These are phyloP conservation scores for Escovopsis sp. DNA, from an alignment of 2,329 filamentous ascomycete genomes.

Conservation along the genomic window DNA sequence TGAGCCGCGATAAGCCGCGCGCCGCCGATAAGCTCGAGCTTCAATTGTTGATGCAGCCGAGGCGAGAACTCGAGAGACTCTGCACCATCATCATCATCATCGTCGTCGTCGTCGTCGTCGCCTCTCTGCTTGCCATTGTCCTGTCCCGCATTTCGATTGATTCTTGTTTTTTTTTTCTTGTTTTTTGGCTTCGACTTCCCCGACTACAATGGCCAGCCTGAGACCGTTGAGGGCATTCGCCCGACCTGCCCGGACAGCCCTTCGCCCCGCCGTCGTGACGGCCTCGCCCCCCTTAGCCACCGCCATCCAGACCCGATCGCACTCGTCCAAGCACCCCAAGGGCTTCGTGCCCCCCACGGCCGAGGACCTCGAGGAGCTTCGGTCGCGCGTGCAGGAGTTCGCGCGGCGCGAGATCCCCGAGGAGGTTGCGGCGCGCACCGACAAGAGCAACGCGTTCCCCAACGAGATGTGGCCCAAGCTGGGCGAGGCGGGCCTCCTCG, in stretches of 20 bases:
- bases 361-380: conserved; percentile 64
- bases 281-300: conserved; percentile 13
- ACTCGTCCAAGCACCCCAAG: conserved; percentile 43
- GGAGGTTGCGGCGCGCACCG: conserved; percentile 68
- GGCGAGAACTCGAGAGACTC: neutral
- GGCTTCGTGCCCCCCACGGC: conserved; percentile 55
- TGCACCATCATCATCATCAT: neutral
- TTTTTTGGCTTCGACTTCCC: neutral
- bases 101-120: neutral
- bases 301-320: conserved; percentile 21
- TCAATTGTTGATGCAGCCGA: neutral
- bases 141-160: neutral
- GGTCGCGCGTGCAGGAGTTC: conserved; percentile 80
- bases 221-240: conserved; percentile 22
- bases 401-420: conserved; percentile 75
- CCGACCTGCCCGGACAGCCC: conserved; percentile 14
- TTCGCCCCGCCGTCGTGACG: conserved; percentile 19
- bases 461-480: conserved; percentile 86
- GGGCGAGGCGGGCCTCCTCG: conserved; percentile 79
- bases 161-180: neutral
- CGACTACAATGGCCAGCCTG: conserved; percentile 24
- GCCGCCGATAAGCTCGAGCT: conserved; percentile 2
- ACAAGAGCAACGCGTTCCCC: conserved; percentile 78
- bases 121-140: neutral
- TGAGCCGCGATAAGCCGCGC: conserved; percentile 18